Evolutionary conservation across 352 stramenopile genomes (phyloP).

Genomic region (Globisporangium emineosum): DNA sequence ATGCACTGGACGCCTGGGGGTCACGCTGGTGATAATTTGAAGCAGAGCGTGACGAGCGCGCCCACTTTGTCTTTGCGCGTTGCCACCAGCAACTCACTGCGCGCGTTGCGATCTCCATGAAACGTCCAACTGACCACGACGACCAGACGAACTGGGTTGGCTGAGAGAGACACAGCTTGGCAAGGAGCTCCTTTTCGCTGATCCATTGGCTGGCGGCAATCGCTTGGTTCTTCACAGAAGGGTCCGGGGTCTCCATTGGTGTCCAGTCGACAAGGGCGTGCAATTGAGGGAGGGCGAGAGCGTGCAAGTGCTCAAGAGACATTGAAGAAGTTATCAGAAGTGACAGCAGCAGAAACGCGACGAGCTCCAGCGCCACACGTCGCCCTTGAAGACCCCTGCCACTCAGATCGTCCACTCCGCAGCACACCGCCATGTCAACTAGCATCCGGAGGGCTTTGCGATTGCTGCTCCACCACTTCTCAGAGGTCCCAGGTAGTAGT

Average conservation of each 20-base stretch:
- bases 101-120: not conserved
- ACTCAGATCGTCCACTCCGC: not conserved
- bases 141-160: not conserved
- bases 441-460: conserved; percentile 2
- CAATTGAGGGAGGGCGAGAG: conserved; percentile 7
- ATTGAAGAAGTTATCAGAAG: not conserved
- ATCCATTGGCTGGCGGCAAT: not conserved
- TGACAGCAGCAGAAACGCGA: conserved; percentile 7
- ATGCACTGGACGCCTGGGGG: not conserved
- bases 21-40: not conserved
- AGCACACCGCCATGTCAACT: conserved; percentile 1
- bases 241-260: not conserved
- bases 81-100: not conserved
- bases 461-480: not conserved
- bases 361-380: conserved; percentile 3
- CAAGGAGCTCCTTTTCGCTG: not conserved
- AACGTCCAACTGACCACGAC: not conserved
- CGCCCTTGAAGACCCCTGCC: not conserved
- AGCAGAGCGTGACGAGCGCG: not conserved
- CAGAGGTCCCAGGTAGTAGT: not conserved
- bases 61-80: conserved; percentile 5
- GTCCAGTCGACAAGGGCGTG: conserved; percentile 15
- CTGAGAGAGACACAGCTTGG: not conserved
- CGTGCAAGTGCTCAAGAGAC: conserved; percentile 1
- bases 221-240: not conserved